Conservation (phyloP, 2,329 filamentous ascomycete genomes). For the Colletotrichum orbiculare region DNA sequence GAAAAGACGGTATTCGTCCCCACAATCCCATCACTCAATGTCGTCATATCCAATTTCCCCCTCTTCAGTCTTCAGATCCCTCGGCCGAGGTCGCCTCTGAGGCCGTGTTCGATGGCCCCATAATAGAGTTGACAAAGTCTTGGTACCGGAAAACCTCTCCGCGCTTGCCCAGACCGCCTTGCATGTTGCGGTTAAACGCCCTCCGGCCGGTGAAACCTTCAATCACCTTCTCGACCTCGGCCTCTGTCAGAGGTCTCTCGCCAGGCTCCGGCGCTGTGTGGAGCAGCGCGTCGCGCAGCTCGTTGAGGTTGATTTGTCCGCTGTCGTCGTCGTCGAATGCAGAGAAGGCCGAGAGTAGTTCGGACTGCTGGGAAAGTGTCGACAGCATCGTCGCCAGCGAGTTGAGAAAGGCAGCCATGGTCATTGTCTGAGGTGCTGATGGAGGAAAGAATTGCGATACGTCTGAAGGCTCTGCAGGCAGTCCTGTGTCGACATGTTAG, state of each 20-base stretch:
- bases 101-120: slow-evolving; percentile 60
- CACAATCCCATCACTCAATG: slow-evolving; percentile 21
- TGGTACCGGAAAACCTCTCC: slow-evolving; percentile 94
- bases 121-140: slow-evolving; percentile 84
- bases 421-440: slow-evolving; percentile 76
- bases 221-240: slow-evolving; percentile 88
- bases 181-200: slow-evolving; percentile 77
- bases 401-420: slow-evolving; percentile 87
- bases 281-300: slow-evolving; percentile 84
- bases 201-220: slow-evolving; percentile 85
- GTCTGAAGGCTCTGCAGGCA: slow-evolving; percentile 77
- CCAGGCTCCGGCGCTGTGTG: slow-evolving; percentile 84
- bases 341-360: slow-evolving; percentile 89
- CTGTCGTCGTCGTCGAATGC: slow-evolving; percentile 97
- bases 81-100: slow-evolving; percentile 46
- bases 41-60: slow-evolving; percentile 24
- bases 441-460: slow-evolving; percentile 87
- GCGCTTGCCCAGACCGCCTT: slow-evolving; percentile 68
- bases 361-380: slow-evolving; percentile 79
- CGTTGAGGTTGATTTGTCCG: slow-evolving; percentile 86
- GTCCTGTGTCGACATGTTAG: slow-evolving; percentile 60
- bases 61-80: slow-evolving; percentile 37
- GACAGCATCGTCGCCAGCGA: slow-evolving; percentile 80
- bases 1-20: slow-evolving; percentile 13
- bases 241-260: slow-evolving; percentile 70